Conservation (phyloP, 345 rosid species). For the Melaleuca alternifolia region DNA sequence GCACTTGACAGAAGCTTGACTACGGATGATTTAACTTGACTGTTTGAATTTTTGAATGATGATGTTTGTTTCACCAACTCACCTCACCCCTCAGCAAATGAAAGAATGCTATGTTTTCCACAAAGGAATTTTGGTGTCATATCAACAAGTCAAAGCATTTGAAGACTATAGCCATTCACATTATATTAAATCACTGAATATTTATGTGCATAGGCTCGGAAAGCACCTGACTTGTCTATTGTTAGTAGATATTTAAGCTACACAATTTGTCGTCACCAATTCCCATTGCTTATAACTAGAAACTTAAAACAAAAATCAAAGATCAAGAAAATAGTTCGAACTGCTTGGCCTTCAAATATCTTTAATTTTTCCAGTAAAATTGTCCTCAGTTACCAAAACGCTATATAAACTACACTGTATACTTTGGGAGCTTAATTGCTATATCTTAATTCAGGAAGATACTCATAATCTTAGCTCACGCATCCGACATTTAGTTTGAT, state of each 20-base stretch:
- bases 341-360: background rate
- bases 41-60: too few species aligned
- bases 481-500: background rate
- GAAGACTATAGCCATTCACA: background rate
- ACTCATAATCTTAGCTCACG: background rate
- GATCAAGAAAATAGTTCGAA: background rate
- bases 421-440: background rate
- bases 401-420: background rate
- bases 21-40: background rate
- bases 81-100: background rate
- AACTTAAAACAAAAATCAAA: background rate
- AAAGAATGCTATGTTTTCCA: background rate
- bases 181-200: background rate
- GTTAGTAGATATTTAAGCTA: background rate
- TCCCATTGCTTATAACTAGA: background rate
- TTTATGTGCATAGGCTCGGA: background rate
- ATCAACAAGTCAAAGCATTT: background rate
- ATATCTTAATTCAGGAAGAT: background rate
- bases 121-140: background rate
- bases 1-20: background rate
- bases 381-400: background rate
- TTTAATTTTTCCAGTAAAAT: background rate
- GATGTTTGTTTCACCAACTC: background rate
- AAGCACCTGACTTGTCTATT: background rate
- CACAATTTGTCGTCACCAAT: background rate